Base-by-base conservation (phyloP, 177 flowering plant genomes). In the Tripterygium wilfordii region DNA sequence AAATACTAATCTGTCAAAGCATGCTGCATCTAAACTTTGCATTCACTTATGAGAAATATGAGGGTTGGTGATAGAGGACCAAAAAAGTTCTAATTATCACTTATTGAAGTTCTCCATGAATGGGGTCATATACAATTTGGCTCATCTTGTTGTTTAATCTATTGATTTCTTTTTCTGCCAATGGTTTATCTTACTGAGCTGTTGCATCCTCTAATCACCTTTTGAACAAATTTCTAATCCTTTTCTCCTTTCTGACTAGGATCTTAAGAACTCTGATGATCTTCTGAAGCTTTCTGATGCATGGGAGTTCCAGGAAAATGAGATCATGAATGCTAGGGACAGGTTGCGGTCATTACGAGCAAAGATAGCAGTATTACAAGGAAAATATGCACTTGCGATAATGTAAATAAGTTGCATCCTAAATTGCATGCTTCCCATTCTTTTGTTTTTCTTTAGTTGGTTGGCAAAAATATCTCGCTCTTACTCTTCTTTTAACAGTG, bases 241-340 rank as follows among this genome's bases (percentile, higher is more conserved):
- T 46, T 21, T 5, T 49, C 29, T 24, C 3, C 31, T n/a, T 58
- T 45, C 37, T 48, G 42, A 3, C 44, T 65, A 89, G 89, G 80
- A 4, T 32, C 49, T 22, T 49, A 63, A 54, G 31, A 67, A 48
- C 51, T 53, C 61, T 10, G 77, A 75, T 20, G 78, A 80, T 33
- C 54, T 74, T 42, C 76, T 50, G 36, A 60, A 66, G 45, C 83
- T 85, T 65, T 82, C 85, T 57, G 96, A 91, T 77, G 76, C 79
- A 48, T 77, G 69, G 77, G 98, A 91, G 67, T 88, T 88, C 36
- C 78, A 78, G 43, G 82, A 88, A 69, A 91, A 69, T 67, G 95
- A 85, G 62, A 62, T 85, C 46, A 78, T 91, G 88, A 67, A 65
- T 60, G 68, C 82, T n/a, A 51, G 68, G 60, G 77, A 68, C 56